Conservation (phyloP, 2,329 filamentous ascomycete genomes). For the Alternaria ethzedia region DNA sequence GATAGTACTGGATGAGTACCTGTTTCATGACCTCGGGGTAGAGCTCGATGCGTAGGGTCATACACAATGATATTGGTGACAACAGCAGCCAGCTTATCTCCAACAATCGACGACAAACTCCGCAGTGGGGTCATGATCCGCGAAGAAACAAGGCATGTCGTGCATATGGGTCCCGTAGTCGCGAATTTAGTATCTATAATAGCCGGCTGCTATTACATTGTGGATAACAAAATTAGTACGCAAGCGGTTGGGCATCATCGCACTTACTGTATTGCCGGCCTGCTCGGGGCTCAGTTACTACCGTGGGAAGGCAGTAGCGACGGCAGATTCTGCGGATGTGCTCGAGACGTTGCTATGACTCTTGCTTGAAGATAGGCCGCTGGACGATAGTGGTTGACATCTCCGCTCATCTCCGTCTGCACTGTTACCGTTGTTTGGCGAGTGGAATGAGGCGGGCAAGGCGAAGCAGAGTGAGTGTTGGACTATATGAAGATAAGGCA, state of each 20-base stretch:
- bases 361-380: not conserved
- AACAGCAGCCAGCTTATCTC: not conserved
- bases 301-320: not conserved
- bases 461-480: not conserved
- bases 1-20: not conserved
- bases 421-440: not conserved
- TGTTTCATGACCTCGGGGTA: not conserved
- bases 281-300: not conserved
- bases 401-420: not conserved
- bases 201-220: conserved; percentile 14
- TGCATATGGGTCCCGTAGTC: conserved; percentile 7
- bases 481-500: not conserved
- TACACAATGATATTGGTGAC: not conserved
- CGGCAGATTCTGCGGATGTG: not conserved
- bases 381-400: not conserved
- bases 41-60: not conserved
- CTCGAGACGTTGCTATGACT: not conserved
- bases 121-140: not conserved
- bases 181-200: conserved; percentile 1
- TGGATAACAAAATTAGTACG: not conserved
- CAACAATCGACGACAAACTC: not conserved
- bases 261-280: not conserved
- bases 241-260: not conserved
- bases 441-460: not conserved
- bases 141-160: conserved; percentile 4